Conservation (phyloP, 768 basidiomycete species). For the Phylloporus scabripes region DNA sequence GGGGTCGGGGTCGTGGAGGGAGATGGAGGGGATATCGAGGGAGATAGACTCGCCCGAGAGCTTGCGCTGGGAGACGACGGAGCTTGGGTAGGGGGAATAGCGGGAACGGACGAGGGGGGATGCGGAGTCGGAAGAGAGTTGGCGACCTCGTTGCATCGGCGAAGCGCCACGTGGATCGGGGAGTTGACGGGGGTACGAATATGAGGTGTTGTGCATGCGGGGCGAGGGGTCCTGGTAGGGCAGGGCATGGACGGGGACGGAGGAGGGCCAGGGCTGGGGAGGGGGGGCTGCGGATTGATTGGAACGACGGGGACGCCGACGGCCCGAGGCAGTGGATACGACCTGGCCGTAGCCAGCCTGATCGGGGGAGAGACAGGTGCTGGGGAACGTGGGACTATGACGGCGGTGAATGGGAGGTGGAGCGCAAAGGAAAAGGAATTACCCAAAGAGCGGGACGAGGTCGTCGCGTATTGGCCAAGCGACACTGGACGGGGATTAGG, state of each 20-base stretch:
- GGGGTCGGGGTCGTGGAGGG: slow-evolving; percentile 32
- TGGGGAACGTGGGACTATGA: slow-evolving; percentile 74
- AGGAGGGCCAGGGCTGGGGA: slow-evolving; percentile 42
- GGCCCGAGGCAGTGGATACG: slow-evolving; percentile 53
- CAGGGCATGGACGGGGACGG: slow-evolving; percentile 30
- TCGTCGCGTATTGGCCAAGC: slow-evolving; percentile 87
- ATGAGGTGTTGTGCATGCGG: slow-evolving; percentile 22
- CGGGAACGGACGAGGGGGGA: slow-evolving; percentile 27
- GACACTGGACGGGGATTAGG: slow-evolving; percentile 45
- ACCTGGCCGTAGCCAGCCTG: slow-evolving; percentile 86
- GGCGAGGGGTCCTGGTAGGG: slow-evolving; percentile 24
- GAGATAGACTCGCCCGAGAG: slow-evolving; percentile 26
- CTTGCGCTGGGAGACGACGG: slow-evolving; percentile 22
- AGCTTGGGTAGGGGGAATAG: slow-evolving; percentile 45
- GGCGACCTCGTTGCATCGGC: slow-evolving; percentile 28
- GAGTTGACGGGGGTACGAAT: slow-evolving; percentile 29
- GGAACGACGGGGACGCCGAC: slow-evolving; percentile 55
- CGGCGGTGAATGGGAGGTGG: slow-evolving; percentile 14
- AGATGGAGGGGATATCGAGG: slow-evolving; percentile 33
- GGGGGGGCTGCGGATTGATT: slow-evolving; percentile 37
- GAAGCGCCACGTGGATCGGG: slow-evolving; percentile 26
- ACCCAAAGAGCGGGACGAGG: slow-evolving; percentile 87
- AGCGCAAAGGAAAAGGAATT: slow-evolving; percentile 15
- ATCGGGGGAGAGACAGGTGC: slow-evolving; percentile 77
- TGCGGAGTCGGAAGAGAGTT: slow-evolving; percentile 22